Evolutionary conservation across 2,329 filamentous ascomycete species (phyloP), one percentile per base, ranked within the genome.

Genomic region (Neurospora sp.): DNA sequence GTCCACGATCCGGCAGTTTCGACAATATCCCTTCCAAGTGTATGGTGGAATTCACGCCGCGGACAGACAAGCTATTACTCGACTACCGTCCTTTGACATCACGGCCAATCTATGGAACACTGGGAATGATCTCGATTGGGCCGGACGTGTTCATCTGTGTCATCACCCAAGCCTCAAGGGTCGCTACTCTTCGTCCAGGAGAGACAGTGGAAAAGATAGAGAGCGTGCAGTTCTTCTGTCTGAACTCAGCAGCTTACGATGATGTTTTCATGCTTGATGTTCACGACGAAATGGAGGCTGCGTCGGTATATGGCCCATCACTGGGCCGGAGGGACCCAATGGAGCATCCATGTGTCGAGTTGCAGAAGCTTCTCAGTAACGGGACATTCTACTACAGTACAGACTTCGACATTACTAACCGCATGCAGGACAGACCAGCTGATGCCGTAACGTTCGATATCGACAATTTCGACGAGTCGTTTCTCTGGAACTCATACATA

Each of bases 401-500:
- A n/a, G 93, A 98, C 79, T 99, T 99, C 79, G 95, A 99, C 78
- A 84, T 99, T 67, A 99, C 96, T 3, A 94, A 97, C 80, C 88
- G 96, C 74, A 82, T 98, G 72, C 96, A 99, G 80, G 91, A 97
- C 77, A 89, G 95, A 75, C 88, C 90, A 15, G 88, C 91, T 70
- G 92, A 95, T 77, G 88, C 88, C 23, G 86, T 89, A 65, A 89
- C 91, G 0, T 94, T 98, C 73, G 92, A 97, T 72, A 93, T 97
- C 71, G 93, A 97, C 78, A 96, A 92, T 76, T 89, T 98, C 72
- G 93, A 99, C 79, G 91, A 93, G 76, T 91, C 92, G 1, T 97
- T 97, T 78, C 82, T 99, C 19, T 99, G 96, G 96, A 99, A 99
- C 78, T 96, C 93, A 3, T 97, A 96, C 81, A 97, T 99, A 93